Base-by-base conservation (phyloP, 805 yeast species). In the Candida mattraensis region DNA sequence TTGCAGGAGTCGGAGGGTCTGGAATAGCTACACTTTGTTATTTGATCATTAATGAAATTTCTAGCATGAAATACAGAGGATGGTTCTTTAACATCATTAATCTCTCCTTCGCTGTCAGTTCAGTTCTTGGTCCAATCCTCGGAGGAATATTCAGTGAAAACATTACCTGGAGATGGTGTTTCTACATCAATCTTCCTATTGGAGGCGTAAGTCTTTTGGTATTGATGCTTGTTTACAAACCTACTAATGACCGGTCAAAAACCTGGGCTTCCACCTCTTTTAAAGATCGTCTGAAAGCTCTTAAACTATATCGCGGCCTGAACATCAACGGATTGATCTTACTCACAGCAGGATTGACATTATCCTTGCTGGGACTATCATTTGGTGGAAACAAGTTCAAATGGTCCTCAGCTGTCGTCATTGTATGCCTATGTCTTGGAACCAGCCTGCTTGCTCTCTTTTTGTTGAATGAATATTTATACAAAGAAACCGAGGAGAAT, bases 1-100 rank as follows among this genome's bases (percentile, higher is more conserved):
- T 83, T 13, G 76, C 79, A 33, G 93, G 91, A 31, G 52, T 76
- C 24, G 91, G 91, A n/a, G 87, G 82, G 5, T 83, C 86, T 24
- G 85, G 83, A n/a, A 71, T 81, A 27, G 76, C 74, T 43, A 67
- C 80, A 1, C 61, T 80, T 56, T 76, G 73, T 7, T 68, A 72
- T 41, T 72, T 81, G 19, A 74, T 83, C 19, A 60, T 75, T 12
- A 70, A 81, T 5, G 87, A 80, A 45, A 55, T 71, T 3, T 73
- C 76, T 6, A 73, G 80, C 0, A 40, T 67, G 9, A 42, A 45
- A 18, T 60, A 58, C 39, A 56, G 74, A 25, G 56, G 74, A 0
- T 49, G 68, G 34, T 55, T 70, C 14, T 56, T 69, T 54, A 58
- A 66, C 17, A 45, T 66, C 3, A 54, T 70, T 12, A 72, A 70